Evolutionary conservation across 148 eudicot genomes (phyloP), one percentile per base, ranked within the genome.

Genomic region (Cornus florida): DNA sequence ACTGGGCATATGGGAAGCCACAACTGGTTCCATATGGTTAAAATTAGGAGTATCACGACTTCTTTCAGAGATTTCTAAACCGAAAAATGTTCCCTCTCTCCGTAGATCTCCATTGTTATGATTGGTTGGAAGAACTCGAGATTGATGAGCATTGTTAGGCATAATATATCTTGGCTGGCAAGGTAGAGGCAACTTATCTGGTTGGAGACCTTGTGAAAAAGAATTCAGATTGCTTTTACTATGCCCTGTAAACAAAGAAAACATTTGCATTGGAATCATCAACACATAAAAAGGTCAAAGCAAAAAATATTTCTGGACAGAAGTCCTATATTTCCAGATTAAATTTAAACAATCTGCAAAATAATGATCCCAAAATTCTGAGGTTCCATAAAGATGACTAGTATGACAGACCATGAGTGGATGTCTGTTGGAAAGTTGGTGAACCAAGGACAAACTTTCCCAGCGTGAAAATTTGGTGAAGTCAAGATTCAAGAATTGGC

Each of bases 161-260:
- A 76, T 80, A 75, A 75, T 24, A 71, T 69, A 83, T 2, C 74
- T 73, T 48, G 64, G 80, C 67, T 78, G 86, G 66, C 84, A 81
- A 70, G 88, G 83, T 73, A 74, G n/a, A 22, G 78, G 80, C 57
- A 70, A 74, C 77, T 88, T 88, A 60, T 86, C 87, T 13, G 80
- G 74, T 75, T 87, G 78, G 72, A 67, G 62, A 75, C 84, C 82
- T 72, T 79, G 88, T 79, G 85, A 68, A 41, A 82, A 22, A 67
- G 84, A 78, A 83, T 73, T 78, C 67, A 80, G 66, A 68, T 72
- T 82, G 69, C 77, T 74, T 85, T 78, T 86, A 70, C 70, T 77
- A 53, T 79, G 80, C 67, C 90, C 98, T 94, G 88, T 39, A 81
- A 81, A 67, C 64, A 7, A 79, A 13, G 70, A 38, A 69, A 71